Evolutionary conservation across 257 asterid species (phyloP).

Genomic region (Plectranthus barbatus): DNA sequence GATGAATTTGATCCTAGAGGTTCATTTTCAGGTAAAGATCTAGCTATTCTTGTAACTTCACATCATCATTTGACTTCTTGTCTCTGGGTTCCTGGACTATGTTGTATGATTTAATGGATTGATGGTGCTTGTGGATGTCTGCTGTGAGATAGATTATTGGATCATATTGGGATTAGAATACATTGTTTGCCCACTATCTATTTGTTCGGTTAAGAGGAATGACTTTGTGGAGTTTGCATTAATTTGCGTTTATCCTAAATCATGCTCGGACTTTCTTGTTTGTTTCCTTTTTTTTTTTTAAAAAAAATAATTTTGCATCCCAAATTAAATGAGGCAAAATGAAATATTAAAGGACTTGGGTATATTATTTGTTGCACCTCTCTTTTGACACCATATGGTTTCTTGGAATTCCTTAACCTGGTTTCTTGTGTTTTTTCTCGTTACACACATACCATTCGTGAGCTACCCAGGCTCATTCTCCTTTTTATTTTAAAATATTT

Average conservation of each 20-base stretch:
- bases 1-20: conserved; percentile 97
- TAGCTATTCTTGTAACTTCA: neutral
- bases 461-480: conserved; percentile 6
- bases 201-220: neutral
- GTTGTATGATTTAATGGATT: neutral
- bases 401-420: neutral
- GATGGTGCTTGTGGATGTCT: conserved; percentile 8
- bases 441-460: neutral
- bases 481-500: conserved; percentile 5
- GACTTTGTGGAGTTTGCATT: neutral
- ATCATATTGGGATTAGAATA: neutral
- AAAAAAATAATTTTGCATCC: neutral
- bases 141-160: neutral
- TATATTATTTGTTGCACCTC: neutral
- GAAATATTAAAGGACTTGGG: neutral
- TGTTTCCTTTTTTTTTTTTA: neutral
- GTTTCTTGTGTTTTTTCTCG: neutral
- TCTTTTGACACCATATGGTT: neutral
- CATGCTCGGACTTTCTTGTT: neutral
- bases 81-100: neutral
- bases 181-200: neutral
- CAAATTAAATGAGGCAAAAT: neutral
- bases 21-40: conserved; percentile 57
- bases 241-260: neutral
- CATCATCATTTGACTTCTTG: conserved; percentile 2